Conservation (phyloP, 1,284 basidiomycete genomes). For the Puccinia novopanici region DNA sequence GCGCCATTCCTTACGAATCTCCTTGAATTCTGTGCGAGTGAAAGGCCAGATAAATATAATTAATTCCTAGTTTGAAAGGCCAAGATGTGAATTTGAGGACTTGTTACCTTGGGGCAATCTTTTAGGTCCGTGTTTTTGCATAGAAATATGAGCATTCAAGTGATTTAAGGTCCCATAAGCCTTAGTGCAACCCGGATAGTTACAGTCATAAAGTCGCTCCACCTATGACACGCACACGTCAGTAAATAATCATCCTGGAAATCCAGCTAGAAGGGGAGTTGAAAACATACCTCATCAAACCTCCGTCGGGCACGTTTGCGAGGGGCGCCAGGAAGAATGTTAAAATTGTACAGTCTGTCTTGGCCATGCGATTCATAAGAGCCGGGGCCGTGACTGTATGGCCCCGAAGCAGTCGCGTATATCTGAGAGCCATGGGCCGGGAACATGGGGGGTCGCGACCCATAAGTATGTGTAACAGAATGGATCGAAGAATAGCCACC, state of each 20-base stretch:
- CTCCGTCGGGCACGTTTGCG: conserved; percentile 76
- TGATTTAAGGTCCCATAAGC: conserved; percentile 75
- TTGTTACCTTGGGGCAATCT: conserved; percentile 71
- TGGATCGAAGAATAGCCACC: neutral
- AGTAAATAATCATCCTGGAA: neutral
- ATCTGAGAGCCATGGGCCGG: neutral
- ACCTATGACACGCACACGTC: conserved; percentile 62
- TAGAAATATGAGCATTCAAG: conserved; percentile 85
- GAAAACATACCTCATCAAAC: conserved; percentile 68
- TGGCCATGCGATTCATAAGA: conserved; percentile 5
- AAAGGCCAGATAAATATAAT: too few species aligned
- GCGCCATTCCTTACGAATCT: conserved; percentile 91
- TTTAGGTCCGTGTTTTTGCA: conserved; percentile 86
- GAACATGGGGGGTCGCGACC: neutral
- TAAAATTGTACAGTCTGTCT: conserved; percentile 27
- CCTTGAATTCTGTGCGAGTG: conserved; percentile 91
- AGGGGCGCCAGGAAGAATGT: conserved; percentile 59
- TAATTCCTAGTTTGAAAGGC: too few species aligned
- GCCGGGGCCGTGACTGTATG: conserved; percentile 2
- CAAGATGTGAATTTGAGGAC: conserved; percentile 39
- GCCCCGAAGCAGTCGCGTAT: neutral
- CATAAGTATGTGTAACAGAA: neutral
- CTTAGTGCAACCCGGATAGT: conserved; percentile 78
- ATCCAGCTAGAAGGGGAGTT: neutral
- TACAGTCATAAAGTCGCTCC: conserved; percentile 82